A percentile compares a stretch with the other conserved stretches of the same genome.
phyloP scores from a whole-genome alignment of 1,284 basidiomycete species.

The Trichosporon sp. region DNA sequence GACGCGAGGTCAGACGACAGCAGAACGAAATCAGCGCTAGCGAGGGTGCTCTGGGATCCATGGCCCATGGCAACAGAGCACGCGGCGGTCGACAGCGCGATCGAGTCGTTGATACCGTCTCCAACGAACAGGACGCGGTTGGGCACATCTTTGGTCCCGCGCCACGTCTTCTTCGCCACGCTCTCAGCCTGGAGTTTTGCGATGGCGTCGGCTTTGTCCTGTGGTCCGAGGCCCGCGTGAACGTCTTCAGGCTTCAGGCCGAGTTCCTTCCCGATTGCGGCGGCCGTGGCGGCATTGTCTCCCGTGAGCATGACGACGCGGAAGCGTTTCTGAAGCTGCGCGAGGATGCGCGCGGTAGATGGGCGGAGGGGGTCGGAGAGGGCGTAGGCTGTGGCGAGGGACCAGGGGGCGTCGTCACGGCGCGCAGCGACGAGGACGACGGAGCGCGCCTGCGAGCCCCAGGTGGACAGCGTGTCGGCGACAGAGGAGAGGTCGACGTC shows the following conservation, averaged over 20 bases:
- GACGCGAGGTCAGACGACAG: slow-evolving; percentile 93
- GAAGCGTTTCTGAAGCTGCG: slow-evolving; percentile 68
- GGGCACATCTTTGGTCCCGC: slow-evolving; percentile 55
- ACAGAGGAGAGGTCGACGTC: slow-evolving; percentile 22
- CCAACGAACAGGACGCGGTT: slow-evolving; percentile 91
- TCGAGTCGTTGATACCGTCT: slow-evolving; percentile 98
- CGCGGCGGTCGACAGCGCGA: slow-evolving; percentile 87
- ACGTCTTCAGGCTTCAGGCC: slow-evolving; percentile 73
- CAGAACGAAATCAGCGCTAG: slow-evolving; percentile 94
- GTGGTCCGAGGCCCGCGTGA: slow-evolving; percentile 83
- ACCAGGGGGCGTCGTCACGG: slow-evolving; percentile 49
- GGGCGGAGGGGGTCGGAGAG: slow-evolving; percentile 78
- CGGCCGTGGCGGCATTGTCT: slow-evolving; percentile 72
- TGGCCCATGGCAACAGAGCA: slow-evolving; percentile 93
- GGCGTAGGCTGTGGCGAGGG: slow-evolving; percentile 52
- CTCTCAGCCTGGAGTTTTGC: slow-evolving; percentile 7
- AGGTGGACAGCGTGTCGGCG: slow-evolving; percentile 58
- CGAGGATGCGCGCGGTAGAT: slow-evolving; percentile 71
- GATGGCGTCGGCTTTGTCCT: slow-evolving; percentile 65
- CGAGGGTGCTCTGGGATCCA: slow-evolving; percentile 95
- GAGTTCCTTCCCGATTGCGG: slow-evolving; percentile 76
- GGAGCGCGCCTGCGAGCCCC: slow-evolving; percentile 66
- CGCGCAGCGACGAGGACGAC: slow-evolving; percentile 73
- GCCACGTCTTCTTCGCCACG: background rate
- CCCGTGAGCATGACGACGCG: slow-evolving; percentile 87